Evolutionary conservation across 352 stramenopile genomes (phyloP), one percentile per base, ranked within the genome.

Genomic region (Globisporangium lucens): DNA sequence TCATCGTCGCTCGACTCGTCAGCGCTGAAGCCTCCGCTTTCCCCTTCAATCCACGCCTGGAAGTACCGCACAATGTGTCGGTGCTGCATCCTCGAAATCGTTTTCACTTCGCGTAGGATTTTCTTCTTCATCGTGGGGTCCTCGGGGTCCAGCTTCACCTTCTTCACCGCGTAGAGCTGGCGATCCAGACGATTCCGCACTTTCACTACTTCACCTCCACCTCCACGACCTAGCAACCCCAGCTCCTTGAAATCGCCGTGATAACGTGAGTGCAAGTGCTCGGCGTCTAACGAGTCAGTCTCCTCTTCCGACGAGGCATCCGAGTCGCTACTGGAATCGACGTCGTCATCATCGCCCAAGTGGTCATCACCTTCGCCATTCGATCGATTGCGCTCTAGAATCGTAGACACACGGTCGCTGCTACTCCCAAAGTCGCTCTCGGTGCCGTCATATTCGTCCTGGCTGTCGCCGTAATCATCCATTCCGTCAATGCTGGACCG

Each of bases 41-140:
- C 82, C 13, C 85, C 85, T 75, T 96, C 89, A 47, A 96, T 94
- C 89, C 89, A 96, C 17, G 89, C 89, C 59, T 96, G 89, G 66
- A 94, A 96, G 68, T 98, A 99, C 52, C 96, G 79, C 20, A 99
- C 96, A 70, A 99, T 98, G 64, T 99, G 95, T 43, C 97, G 94
- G 60, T 99, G 96, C 59, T 96, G 93, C 90, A 99, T 98, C 49
- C 94, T 80, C 38, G 93, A 98, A 87, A 99, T 98, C 1, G 93
- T 98, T 61, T 96, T 98, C 22, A 99, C 95, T 75, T 99, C 96
- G 41, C 96, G 85, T 58, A 97, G 63, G 33, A 99, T 90, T 65
- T 98, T 98, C 79, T 93, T 94, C 77, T 99, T 98, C 89, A 97
- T 96, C 0, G 83, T 91, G 58, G 89, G 89, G 63, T 96, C 89